A percentile compares a stretch with the other conserved stretches of the same genome.
phyloP scores from a whole-genome alignment of 192 early-diverging fungal genomes.

The Phlyctochytrium arcticum region DNA sequence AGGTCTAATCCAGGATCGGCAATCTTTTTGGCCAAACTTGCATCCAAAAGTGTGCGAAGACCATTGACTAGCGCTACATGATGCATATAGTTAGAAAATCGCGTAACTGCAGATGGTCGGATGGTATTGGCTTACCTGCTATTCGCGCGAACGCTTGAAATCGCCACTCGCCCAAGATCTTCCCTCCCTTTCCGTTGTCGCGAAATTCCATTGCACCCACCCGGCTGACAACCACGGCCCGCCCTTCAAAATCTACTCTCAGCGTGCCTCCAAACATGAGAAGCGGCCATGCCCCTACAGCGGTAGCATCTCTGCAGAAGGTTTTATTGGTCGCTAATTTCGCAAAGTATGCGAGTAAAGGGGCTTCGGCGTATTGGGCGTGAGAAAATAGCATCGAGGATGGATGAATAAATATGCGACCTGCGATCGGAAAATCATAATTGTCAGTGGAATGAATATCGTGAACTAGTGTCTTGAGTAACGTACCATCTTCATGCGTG shows the following conservation, averaged over 20 bases:
- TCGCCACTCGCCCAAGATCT: slow-evolving; percentile 45
- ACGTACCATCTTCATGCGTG: slow-evolving; percentile 50
- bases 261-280: slow-evolving; percentile 83
- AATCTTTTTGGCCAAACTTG: slow-evolving; percentile 67
- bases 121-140: slow-evolving; percentile 17
- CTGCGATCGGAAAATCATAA: slow-evolving; percentile 16
- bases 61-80: slow-evolving; percentile 73
- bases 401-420: slow-evolving; percentile 81
- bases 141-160: slow-evolving; percentile 61
- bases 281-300: slow-evolving; percentile 63
- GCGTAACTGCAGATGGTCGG: no score
- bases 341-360: slow-evolving; percentile 67
- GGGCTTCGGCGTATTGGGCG: slow-evolving; percentile 51
- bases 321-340: slow-evolving; percentile 65
- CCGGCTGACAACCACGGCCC: slow-evolving; percentile 55
- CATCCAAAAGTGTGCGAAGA: slow-evolving; percentile 67
- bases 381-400: slow-evolving; percentile 66
- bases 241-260: slow-evolving; percentile 63
- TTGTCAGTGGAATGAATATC: neutral
- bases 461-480: neutral
- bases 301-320: slow-evolving; percentile 63
- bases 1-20: slow-evolving; percentile 57
- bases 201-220: neutral
- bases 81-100: no score
- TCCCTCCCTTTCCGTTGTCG: neutral